Evolutionary conservation across 1,284 basidiomycete species (phyloP), one percentile per base, ranked within the genome.

Genomic region (Acaromyces ingoldii): DNA sequence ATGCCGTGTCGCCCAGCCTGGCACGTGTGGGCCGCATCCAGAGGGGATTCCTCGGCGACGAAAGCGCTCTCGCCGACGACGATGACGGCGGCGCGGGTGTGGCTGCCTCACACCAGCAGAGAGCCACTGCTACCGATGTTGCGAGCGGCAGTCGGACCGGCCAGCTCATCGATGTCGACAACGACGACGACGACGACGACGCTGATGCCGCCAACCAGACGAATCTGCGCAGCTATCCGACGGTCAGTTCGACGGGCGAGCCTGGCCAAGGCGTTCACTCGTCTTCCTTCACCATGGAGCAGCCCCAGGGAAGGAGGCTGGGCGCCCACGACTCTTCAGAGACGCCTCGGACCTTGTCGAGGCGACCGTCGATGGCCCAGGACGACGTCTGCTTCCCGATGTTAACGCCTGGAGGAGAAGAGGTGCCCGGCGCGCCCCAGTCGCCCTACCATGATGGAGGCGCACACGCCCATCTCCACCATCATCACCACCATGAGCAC

Each of bases 351-450:
- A 55, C 59, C 17, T 31, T 50, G 39, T 61, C 63, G 44, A 49
- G 67, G 21, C 56, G 65, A 15, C 43, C 57, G 21, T 66, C 63
- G 17, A 55, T 51, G 15, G 52, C 54, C 36, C 58, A 75, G 30
- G 72, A 75, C 29, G 72, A 75, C 36, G 72, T 75, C 11, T 75
- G 72, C 51, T 75, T 74, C 55, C 72, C 72, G 22, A 61, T 68
- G 42, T 52, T 62, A 11, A 48, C 22, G 21, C 55, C 49, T 26
- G 45, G 49, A 3, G 43, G 29, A 7, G 24, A 17, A 22, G 36
- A 37, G 24, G n/a, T n/a, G n/a, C n/a, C n/a, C 28, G 49, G 13
- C 51, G 54, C 21, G 43, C 37, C 19, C 37, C 52, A 25, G 55
- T 61, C 15, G 26, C 38, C 24, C 26, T 33, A 30, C 3, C 17